Percentiles rank a stretch among this genome's conserved stretches.
Conservation (phyloP, 2,329 filamentous ascomycete genomes). For the Coniochaeta pulveracea region DNA sequence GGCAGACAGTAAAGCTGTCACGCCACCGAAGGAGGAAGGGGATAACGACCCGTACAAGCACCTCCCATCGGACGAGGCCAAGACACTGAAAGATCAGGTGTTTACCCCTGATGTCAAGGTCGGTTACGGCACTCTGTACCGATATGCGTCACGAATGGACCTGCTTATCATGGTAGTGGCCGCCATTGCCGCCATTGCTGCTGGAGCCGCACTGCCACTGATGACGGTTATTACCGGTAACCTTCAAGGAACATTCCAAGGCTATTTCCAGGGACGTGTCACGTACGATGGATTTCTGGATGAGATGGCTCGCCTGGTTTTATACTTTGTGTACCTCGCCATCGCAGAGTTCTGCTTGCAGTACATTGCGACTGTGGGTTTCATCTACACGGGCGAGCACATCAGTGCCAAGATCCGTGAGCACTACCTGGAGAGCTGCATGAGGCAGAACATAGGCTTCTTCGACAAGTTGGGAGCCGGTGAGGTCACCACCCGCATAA, state of each 20-base stretch:
- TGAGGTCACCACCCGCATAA: conserved; percentile 90
- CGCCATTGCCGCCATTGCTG: conserved; percentile 53
- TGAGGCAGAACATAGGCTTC: conserved; percentile 83
- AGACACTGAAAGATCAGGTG: conserved; percentile 58
- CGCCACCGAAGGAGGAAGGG: conserved; percentile 22
- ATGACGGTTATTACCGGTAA: conserved; percentile 78
- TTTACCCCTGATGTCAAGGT: conserved; percentile 52
- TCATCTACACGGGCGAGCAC: conserved; percentile 79
- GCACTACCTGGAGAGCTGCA: conserved; percentile 72
- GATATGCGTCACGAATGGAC: conserved; percentile 59
- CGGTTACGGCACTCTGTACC: conserved; percentile 53
- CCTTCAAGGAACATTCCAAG: conserved; percentile 60
- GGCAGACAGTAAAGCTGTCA: conserved; percentile 29
- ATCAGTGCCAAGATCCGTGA: conserved; percentile 69
- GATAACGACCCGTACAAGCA: conserved; percentile 47
- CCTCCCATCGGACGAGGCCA: conserved; percentile 53
- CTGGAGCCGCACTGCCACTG: conserved; percentile 63
- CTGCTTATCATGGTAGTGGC: conserved; percentile 51
- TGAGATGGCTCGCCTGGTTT: conserved; percentile 50
- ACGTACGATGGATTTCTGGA: conserved; percentile 48
- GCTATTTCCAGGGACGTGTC: conserved; percentile 48
- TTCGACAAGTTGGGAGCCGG: conserved; percentile 90
- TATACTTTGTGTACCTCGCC: conserved; percentile 80
- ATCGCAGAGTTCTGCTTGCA: conserved; percentile 69
- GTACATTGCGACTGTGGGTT: conserved; percentile 75